phyloP scores from a whole-genome alignment of 441 rosid species.

The Syzygium syzygioides region DNA sequence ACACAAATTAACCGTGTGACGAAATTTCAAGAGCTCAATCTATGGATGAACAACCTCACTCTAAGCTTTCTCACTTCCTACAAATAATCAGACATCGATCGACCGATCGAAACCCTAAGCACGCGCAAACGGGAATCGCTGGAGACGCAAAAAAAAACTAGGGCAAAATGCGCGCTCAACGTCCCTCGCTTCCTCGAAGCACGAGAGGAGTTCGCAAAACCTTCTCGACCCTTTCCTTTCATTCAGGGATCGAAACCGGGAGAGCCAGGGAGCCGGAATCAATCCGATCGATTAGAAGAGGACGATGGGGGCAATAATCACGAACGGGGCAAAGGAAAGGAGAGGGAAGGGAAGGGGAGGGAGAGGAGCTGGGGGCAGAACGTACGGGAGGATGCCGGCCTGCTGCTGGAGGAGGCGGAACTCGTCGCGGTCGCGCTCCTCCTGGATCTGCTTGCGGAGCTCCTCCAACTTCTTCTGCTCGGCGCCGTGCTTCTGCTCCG shows the following conservation, averaged over 20 bases:
- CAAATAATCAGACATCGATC: not conserved
- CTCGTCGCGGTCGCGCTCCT: slow-evolving; percentile 80
- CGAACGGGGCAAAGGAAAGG: not conserved
- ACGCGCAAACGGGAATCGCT: not conserved
- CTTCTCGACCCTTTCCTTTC: accelerated
- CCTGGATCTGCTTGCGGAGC: slow-evolving; percentile 83
- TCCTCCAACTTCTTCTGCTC: slow-evolving; percentile 94
- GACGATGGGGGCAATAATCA: not conserved
- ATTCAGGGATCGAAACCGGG: not conserved
- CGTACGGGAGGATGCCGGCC: slow-evolving; percentile 91
- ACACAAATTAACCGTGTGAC: not conserved
- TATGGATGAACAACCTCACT: not conserved
- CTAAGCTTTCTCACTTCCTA: not conserved
- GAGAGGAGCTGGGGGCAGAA: not conserved
- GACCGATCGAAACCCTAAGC: not conserved
- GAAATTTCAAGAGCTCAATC: not conserved
- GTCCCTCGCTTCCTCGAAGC: not conserved
- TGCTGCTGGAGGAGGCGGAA: slow-evolving; percentile 87
- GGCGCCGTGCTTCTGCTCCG: slow-evolving; percentile 89
- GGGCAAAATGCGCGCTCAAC: not conserved
- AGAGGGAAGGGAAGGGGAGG: not conserved
- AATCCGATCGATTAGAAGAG: not conserved
- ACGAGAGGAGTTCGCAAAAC: not conserved
- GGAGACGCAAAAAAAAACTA: not conserved
- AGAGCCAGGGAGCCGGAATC: no score